Evolutionary conservation across 1,139 yeast genomes (phyloP).

Genomic region (Pichia sp.): DNA sequence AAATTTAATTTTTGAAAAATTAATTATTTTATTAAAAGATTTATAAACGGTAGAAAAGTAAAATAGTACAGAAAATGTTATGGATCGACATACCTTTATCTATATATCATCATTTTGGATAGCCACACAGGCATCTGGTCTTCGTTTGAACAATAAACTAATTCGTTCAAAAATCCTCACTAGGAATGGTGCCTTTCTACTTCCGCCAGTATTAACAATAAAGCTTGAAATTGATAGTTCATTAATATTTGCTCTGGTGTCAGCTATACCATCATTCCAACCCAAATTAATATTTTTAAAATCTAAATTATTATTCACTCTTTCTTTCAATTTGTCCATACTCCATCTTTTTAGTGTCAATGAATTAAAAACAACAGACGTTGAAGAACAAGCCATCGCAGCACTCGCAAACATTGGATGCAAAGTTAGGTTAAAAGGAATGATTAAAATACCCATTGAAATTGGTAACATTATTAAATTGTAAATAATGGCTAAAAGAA

Average conservation of each 20-base stretch:
- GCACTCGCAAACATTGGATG: conserved; percentile 91
- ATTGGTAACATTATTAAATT: conserved; percentile 86
- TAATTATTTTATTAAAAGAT: too few relatives aligned
- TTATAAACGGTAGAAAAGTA: too few relatives aligned
- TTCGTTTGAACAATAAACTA: not conserved
- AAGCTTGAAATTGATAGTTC: conserved; percentile 6
- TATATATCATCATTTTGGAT: not conserved
- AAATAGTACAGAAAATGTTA: too few relatives aligned
- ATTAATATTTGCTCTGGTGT: conserved; percentile 5
- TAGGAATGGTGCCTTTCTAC: not conserved
- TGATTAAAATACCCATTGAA: conserved; percentile 81
- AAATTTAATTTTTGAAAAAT: too few relatives aligned
- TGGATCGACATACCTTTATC: not conserved
- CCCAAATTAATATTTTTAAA: conserved; percentile 1
- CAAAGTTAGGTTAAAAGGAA: conserved; percentile 71
- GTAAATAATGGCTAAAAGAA: conserved; percentile 80
- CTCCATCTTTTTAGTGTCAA: conserved; percentile 61
- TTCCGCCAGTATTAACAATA: not conserved
- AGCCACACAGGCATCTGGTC: not conserved
- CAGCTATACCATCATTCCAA: conserved; percentile 11
- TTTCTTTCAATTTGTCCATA: conserved; percentile 24
- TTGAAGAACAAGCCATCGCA: conserved; percentile 90
- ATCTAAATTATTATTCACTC: not conserved
- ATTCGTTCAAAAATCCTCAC: not conserved
- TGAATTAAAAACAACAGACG: conserved; percentile 81